phyloP scores from a whole-genome alignment of 805 yeast genomes.

The Candida endomychidarum region DNA sequence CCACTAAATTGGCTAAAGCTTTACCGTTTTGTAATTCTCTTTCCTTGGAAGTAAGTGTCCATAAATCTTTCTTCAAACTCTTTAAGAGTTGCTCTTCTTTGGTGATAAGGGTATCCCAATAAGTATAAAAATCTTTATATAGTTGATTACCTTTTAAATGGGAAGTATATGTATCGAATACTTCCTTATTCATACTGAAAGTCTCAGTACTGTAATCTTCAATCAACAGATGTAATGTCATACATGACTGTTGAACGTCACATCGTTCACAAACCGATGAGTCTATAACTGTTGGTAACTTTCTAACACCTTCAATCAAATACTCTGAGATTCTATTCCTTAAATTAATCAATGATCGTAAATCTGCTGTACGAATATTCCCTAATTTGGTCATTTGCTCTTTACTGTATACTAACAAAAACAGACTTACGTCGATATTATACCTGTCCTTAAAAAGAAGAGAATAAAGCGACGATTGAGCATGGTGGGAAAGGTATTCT shows the following conservation, averaged over 20 bases:
- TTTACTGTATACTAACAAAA: slow-evolving; percentile 73
- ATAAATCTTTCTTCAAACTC: slow-evolving; percentile 59
- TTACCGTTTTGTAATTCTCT: slow-evolving; percentile 64
- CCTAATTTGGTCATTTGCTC: slow-evolving; percentile 54
- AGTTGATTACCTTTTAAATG: slow-evolving; percentile 42
- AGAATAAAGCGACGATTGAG: slow-evolving; percentile 83
- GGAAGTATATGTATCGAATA: slow-evolving; percentile 48
- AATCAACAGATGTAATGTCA: slow-evolving; percentile 58
- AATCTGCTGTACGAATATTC: slow-evolving; percentile 52
- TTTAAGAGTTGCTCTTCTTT: slow-evolving; percentile 67
- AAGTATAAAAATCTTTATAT: slow-evolving; percentile 57
- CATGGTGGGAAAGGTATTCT: slow-evolving; percentile 67
- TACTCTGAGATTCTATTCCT: slow-evolving; percentile 68
- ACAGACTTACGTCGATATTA: slow-evolving; percentile 61
- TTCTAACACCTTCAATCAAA: slow-evolving; percentile 49
- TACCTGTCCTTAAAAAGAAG: slow-evolving; percentile 78
- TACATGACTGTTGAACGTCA: slow-evolving; percentile 54
- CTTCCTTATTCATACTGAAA: slow-evolving; percentile 51
- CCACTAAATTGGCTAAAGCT: slow-evolving; percentile 51
- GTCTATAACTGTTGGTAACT: slow-evolving; percentile 53
- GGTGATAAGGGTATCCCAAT: slow-evolving; percentile 73
- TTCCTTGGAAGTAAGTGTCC: slow-evolving; percentile 58
- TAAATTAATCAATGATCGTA: slow-evolving; percentile 66
- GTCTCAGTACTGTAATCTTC: slow-evolving; percentile 58
- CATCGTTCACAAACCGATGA: slow-evolving; percentile 67